These are phyloP conservation scores for Mortierella sp. DNA, from an alignment of 371 early-diverging fungal species.

Conservation along the genomic window DNA sequence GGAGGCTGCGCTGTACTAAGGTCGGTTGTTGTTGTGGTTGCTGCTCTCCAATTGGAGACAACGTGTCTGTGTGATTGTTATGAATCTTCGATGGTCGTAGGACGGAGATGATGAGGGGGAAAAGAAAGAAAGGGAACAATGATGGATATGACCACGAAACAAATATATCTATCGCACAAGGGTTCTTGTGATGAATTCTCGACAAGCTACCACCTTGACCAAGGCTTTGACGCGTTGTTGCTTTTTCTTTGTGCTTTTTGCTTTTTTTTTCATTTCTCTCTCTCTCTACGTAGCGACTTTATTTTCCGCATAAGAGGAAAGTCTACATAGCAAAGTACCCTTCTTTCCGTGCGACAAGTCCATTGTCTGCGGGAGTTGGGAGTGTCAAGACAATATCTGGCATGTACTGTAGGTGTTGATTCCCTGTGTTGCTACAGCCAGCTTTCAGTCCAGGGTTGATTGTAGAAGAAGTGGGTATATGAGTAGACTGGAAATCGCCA, in stretches of 20 bases:
- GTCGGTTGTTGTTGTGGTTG: too few species aligned
- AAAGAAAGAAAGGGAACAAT: not conserved
- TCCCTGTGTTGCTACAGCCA: not conserved
- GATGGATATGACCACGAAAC: not conserved
- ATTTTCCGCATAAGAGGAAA: not conserved
- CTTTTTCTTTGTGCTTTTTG: not conserved
- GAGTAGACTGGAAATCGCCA: not conserved
- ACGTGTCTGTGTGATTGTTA: too few species aligned
- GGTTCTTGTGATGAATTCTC: too few species aligned
- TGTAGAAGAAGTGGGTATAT: not conserved
- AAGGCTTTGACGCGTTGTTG: too few species aligned
- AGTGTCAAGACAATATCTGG: slow-evolving; percentile 50
- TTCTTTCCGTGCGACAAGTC: slow-evolving; percentile 9
- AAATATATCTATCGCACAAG: too few species aligned
- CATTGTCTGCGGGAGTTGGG: slow-evolving; percentile 42
- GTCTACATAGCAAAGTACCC: slow-evolving; percentile 43
- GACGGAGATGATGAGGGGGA: not conserved
- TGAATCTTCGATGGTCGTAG: too few species aligned
- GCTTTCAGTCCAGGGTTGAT: not conserved
- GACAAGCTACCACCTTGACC: too few species aligned
- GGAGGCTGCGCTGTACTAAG: too few species aligned
- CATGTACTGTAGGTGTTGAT: slow-evolving; percentile 12
- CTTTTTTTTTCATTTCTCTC: too few species aligned
- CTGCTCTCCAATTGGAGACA: too few species aligned
- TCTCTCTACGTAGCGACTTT: too few species aligned